These are phyloP conservation scores for Pneumocystis wakefieldiae DNA, from an alignment of 1,139 yeast species.

Conservation along the genomic window DNA sequence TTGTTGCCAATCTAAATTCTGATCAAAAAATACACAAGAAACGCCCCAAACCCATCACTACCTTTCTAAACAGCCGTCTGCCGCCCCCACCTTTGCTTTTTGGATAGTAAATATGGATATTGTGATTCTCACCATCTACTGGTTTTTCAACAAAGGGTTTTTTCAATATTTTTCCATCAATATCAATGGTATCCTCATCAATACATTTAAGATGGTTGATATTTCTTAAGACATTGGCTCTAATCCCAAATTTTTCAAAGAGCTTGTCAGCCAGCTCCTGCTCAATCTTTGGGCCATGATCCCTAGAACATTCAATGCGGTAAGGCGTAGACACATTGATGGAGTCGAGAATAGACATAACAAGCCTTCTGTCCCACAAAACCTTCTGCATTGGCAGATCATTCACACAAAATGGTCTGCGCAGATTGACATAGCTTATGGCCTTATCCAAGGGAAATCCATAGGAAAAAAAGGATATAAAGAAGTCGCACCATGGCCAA, in stretches of 20 bases:
- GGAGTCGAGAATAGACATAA: slow-evolving; percentile 64
- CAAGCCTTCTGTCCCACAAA: slow-evolving; percentile 90
- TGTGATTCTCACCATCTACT: slow-evolving; percentile 97
- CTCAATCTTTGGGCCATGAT: slow-evolving; percentile 87
- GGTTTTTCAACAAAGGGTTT: slow-evolving; percentile 98
- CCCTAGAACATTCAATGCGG: slow-evolving; percentile 77
- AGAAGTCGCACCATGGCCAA: slow-evolving; percentile 97
- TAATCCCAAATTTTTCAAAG: slow-evolving; percentile 44
- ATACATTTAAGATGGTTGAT: slow-evolving; percentile 37
- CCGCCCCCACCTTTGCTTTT: slow-evolving; percentile 94
- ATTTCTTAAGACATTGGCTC: slow-evolving; percentile 60
- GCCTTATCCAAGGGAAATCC: slow-evolving; percentile 97
- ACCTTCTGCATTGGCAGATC: slow-evolving; percentile 85
- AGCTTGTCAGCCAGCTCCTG: slow-evolving; percentile 31
- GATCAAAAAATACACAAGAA: background rate
- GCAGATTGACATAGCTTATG: slow-evolving; percentile 68
- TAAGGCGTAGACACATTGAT: slow-evolving; percentile 79
- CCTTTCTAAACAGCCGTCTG: slow-evolving; percentile 71
- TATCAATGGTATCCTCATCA: slow-evolving; percentile 67
- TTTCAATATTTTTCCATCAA: slow-evolving; percentile 52
- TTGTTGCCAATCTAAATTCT: slow-evolving; percentile 63
- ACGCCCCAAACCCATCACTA: background rate
- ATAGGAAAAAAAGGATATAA: slow-evolving; percentile 81
- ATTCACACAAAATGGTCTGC: slow-evolving; percentile 81
- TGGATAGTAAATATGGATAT: slow-evolving; percentile 83